These are phyloP conservation scores for Vitis hybrid DNA, from an alignment of 177 flowering plant species.

Conservation along the genomic window DNA sequence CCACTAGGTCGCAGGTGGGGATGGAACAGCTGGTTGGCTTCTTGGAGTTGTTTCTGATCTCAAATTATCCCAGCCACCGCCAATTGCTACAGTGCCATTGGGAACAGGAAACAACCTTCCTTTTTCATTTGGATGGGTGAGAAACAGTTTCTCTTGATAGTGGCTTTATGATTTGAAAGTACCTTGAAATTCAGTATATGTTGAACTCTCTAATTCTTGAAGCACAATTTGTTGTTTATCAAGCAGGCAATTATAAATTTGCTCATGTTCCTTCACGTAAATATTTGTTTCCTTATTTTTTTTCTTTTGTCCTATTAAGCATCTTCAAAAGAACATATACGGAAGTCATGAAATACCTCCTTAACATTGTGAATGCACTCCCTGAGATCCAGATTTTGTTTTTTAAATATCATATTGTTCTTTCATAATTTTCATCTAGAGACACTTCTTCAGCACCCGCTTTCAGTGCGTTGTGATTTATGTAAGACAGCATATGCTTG, in stretches of 20 bases:
- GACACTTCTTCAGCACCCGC: no score
- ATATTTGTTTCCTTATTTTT: neutral
- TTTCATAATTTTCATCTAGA: neutral
- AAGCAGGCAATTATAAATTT: neutral
- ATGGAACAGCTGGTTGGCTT: slow-evolving; percentile 97
- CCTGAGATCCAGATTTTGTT: neutral
- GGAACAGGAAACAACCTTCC: slow-evolving; percentile 99
- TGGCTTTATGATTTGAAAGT: neutral
- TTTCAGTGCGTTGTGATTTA: no score
- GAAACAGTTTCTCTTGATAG: slow-evolving; percentile 6
- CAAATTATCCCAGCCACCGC: slow-evolving; percentile 79
- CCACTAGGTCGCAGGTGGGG: slow-evolving; percentile 94
- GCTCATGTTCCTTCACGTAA: neutral
- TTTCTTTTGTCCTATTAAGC: neutral
- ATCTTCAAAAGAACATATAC: neutral
- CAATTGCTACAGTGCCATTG: slow-evolving; percentile 90
- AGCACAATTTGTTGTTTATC: neutral
- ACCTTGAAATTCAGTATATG: neutral
- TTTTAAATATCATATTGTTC: neutral
- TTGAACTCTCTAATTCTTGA: neutral
- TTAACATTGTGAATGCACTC: neutral
- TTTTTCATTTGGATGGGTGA: slow-evolving; percentile 96
- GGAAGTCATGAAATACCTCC: neutral
- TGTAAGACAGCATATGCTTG: no score
- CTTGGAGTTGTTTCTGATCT: slow-evolving; percentile 94